These are phyloP conservation scores for Salix exigua DNA, from an alignment of 345 rosid genomes.

Conservation along the genomic window DNA sequence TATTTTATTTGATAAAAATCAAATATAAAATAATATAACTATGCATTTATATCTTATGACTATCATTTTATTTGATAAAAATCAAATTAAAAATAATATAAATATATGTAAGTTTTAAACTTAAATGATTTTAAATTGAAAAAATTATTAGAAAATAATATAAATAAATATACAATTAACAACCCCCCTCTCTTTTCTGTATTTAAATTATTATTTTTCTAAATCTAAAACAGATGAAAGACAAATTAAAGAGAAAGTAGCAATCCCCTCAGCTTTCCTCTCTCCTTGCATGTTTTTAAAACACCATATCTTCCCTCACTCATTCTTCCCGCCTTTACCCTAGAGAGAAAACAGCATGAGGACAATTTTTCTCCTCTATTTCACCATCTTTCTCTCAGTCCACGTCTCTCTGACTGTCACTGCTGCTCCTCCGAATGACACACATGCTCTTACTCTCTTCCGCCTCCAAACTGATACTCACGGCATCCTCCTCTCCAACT, in stretches of 20 bases:
- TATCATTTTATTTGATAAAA: too few relatives aligned
- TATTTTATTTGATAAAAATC: too few relatives aligned
- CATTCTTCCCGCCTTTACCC: constrained; percentile 46
- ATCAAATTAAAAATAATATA: too few relatives aligned
- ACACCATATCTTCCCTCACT: constrained; percentile 2
- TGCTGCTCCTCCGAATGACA: constrained; percentile 48
- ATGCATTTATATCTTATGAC: too few relatives aligned
- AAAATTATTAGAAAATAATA: too few relatives aligned
- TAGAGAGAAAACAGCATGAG: constrained; percentile 22
- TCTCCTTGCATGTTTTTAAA: constrained; percentile 16
- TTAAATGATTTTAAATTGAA: too few relatives aligned
- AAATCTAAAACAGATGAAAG: neutral
- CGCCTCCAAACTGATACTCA: constrained; percentile 77
- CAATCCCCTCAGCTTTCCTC: neutral
- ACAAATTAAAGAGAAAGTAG: neutral
- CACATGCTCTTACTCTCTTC: constrained; percentile 67
- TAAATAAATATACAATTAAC: too few relatives aligned
- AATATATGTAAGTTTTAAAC: too few relatives aligned
- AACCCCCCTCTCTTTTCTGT: neutral
- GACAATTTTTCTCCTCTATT: constrained; percentile 9
- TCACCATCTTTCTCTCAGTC: neutral
- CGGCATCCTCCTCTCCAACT: constrained; percentile 70
- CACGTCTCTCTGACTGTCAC: neutral
- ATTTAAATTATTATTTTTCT: neutral
- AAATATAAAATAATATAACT: too few relatives aligned